These are phyloP conservation scores for Pythium volutum DNA, from an alignment of 352 stramenopile genomes.

Conservation along the genomic window DNA sequence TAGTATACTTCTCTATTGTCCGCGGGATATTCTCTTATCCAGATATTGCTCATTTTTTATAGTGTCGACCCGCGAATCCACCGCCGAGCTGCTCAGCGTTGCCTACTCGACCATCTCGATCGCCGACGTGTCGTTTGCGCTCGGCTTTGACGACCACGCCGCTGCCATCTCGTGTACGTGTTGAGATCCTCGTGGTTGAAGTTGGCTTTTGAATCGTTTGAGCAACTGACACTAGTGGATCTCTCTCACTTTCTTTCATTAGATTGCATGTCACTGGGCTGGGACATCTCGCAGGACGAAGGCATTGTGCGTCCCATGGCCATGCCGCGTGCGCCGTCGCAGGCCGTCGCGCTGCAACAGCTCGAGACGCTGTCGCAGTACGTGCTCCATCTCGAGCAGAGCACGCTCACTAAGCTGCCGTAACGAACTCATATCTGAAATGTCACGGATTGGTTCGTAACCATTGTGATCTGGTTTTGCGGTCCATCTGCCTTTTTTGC, in stretches of 20 bases:
- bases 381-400: constrained; percentile 73
- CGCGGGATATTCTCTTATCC: background rate
- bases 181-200: background rate
- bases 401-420: constrained; percentile 54
- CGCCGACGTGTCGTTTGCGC: constrained; percentile 35
- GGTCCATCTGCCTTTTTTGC: too few species aligned
- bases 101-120: constrained; percentile 64
- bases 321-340: constrained; percentile 23
- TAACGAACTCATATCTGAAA: constrained; percentile 16
- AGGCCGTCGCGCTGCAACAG: constrained; percentile 41
- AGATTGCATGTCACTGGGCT: constrained; percentile 55
- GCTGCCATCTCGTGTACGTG: constrained; percentile 44
- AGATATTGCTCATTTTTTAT: background rate
- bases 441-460: background rate
- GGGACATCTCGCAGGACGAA: constrained; percentile 36
- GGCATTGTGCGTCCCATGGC: constrained; percentile 50
- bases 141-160: constrained; percentile 50
- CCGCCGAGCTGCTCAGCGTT: constrained; percentile 50
- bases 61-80: constrained; percentile 53
- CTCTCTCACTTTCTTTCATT: background rate
- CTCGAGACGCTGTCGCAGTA: constrained; percentile 64
- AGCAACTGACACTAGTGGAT: too few species aligned
- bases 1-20: background rate
- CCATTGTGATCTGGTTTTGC: too few species aligned
- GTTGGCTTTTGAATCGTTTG: background rate